Base-by-base conservation (phyloP, 805 yeast genomes). In the Hanseniaspora clermontiae region DNA sequence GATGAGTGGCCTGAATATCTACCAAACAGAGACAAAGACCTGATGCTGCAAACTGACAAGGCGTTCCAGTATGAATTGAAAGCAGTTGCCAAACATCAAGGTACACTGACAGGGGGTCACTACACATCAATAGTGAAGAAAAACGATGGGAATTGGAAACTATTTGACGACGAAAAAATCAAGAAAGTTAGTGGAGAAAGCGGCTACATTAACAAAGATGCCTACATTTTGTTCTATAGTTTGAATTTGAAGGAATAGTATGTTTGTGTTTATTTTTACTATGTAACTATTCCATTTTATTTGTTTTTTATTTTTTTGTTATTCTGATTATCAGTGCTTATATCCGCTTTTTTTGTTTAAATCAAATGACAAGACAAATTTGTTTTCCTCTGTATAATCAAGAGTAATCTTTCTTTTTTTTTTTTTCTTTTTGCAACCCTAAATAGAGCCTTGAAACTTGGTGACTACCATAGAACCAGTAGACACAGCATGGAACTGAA, bases 1-100 rank as follows among this genome's bases (percentile, higher is more conserved):
- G 53, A 60, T n/a, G 64, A 70, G 53, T 66, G 67, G 78, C 55
- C 55, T 7, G 36, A 37, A 32, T 69, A 76, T 5, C 71, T 77
- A 12, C 75, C 87, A 24, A 84, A 87, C 0, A 71, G 95, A 59
- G 88, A 20, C 96, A 89, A 69, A 65, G 67, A 0, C 83, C 19
- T 52, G 32, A 52, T 52, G 50, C 14, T 52, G 6, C 56, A 52
- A 45, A 36, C 56, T 3, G 56, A 52, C 14, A 52, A 95, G 0
- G 96, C 96, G 1, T 90, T 88, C 69, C 72, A 76, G 31, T 90
- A 89, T 67, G 78, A 78, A 59, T 68, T 90, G 24, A 84, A 79
- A 63, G 95, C 86, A 0, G 95, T 89, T 1, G 87, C 87, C 15
- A 82, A 87, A 61, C 97, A 90, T 68, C 81, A 71, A 59, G 97